Evolutionary conservation across 805 yeast genomes (phyloP).

Genomic region (Schwanniomyces occidentalis): DNA sequence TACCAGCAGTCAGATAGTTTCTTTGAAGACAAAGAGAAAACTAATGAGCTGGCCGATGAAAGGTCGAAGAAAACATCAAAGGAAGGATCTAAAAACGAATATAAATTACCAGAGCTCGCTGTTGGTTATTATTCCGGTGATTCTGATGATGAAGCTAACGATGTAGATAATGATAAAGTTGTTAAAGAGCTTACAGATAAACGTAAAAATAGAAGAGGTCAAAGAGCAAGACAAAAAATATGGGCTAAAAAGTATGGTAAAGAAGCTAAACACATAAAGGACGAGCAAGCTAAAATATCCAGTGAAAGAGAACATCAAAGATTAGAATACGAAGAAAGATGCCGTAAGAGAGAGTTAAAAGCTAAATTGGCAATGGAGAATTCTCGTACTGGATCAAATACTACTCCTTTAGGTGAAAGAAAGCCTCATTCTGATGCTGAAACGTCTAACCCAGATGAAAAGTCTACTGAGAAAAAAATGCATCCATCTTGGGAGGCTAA

Average conservation of each 20-base stretch:
- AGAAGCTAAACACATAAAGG: slow-evolving; percentile 78
- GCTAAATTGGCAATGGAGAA: slow-evolving; percentile 27
- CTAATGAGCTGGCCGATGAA: slow-evolving; percentile 7
- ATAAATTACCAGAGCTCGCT: slow-evolving; percentile 64
- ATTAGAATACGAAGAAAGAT: slow-evolving; percentile 71
- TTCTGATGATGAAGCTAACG: slow-evolving; percentile 59
- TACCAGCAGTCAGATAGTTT: too few relatives aligned
- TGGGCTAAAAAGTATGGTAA: slow-evolving; percentile 92
- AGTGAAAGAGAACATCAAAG: slow-evolving; percentile 62
- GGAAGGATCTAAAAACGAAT: slow-evolving; percentile 24
- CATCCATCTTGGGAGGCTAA: slow-evolving; percentile 99
- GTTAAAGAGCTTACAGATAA: slow-evolving; percentile 54
- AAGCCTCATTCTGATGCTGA: slow-evolving; percentile 8
- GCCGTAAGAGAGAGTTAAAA: slow-evolving; percentile 61
- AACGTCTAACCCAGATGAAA: slow-evolving; percentile 3
- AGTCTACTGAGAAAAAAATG: slow-evolving; percentile 23
- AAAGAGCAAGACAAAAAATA: slow-evolving; percentile 92
- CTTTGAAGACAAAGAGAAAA: slow-evolving; percentile 18
- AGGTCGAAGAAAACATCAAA: slow-evolving; percentile 25
- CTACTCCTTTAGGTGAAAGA: slow-evolving; percentile 40
- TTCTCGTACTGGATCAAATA: slow-evolving; percentile 42
- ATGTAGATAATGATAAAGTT: slow-evolving; percentile 43
- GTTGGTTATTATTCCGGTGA: slow-evolving; percentile 87
- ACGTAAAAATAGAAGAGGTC: slow-evolving; percentile 92
- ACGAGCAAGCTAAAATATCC: slow-evolving; percentile 55